Evolutionary conservation across 768 basidiomycete species (phyloP).

Genomic region (Russula olivacea): DNA sequence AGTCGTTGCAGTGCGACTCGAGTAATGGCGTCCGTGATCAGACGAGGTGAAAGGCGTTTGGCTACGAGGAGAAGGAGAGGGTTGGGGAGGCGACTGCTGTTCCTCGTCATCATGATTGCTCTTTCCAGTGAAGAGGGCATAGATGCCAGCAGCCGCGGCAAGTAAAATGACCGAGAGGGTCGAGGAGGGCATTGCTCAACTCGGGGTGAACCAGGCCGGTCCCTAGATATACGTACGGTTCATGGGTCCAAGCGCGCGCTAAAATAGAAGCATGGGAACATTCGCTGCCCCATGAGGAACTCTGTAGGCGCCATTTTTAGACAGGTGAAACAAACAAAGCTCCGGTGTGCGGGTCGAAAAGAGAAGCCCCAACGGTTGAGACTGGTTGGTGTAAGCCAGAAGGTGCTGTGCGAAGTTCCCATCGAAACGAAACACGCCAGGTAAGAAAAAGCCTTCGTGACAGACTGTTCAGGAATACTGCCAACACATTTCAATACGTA

Average conservation of each 20-base stretch:
- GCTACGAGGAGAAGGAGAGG: background rate
- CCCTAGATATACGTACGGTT: no score
- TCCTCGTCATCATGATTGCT: background rate
- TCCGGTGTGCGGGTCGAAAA: no score
- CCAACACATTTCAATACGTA: no score
- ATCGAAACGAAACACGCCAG: no score
- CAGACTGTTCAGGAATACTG: no score
- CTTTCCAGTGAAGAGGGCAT: background rate
- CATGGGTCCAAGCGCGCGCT: no score
- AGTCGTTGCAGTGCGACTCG: background rate
- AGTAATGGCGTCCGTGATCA: background rate
- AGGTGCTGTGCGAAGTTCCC: no score
- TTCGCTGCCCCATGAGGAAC: background rate
- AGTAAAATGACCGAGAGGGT: background rate
- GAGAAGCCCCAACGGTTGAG: no score
- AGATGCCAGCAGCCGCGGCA: background rate
- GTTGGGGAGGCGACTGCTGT: no score
- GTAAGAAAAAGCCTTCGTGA: no score
- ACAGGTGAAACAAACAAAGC: background rate
- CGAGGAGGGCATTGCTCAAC: background rate
- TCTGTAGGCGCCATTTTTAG: background rate
- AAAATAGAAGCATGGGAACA: background rate
- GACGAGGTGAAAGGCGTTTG: background rate
- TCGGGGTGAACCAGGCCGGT: no score
- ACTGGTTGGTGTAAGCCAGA: no score